These are phyloP conservation scores for Nakazawaea holstii DNA, from an alignment of 805 yeast genomes.

Conservation along the genomic window DNA sequence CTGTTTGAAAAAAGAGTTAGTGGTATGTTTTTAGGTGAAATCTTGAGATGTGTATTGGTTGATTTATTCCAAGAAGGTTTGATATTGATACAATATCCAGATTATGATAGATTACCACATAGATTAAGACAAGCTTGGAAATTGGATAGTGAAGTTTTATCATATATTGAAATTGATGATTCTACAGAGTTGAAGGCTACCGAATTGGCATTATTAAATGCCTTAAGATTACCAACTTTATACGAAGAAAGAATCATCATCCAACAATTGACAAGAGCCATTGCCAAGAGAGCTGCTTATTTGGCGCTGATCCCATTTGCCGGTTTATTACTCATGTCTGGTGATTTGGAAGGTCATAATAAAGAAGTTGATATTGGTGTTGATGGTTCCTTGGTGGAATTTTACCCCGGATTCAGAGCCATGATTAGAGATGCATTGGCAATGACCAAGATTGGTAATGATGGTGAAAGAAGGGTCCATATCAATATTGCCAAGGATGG, in stretches of 20 bases:
- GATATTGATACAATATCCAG: slow-evolving; percentile 50
- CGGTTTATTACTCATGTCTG: slow-evolving; percentile 65
- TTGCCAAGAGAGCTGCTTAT: slow-evolving; percentile 85
- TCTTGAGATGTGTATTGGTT: slow-evolving; percentile 66
- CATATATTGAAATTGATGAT: slow-evolving; percentile 81
- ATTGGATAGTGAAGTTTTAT: slow-evolving; percentile 76
- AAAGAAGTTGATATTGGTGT: slow-evolving; percentile 88
- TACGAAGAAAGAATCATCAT: slow-evolving; percentile 68
- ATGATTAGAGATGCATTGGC: slow-evolving; percentile 76
- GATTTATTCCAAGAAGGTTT: slow-evolving; percentile 59
- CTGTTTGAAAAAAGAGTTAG: slow-evolving; percentile 89
- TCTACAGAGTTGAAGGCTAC: slow-evolving; percentile 68
- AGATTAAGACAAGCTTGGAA: slow-evolving; percentile 73
- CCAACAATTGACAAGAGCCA: slow-evolving; percentile 68
- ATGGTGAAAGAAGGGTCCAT: slow-evolving; percentile 68
- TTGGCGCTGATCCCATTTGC: slow-evolving; percentile 87
- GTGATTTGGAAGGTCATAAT: slow-evolving; percentile 58
- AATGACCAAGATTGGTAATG: slow-evolving; percentile 63
- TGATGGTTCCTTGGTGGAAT: slow-evolving; percentile 92
- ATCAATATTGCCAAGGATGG: slow-evolving; percentile 90
- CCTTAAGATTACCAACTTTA: slow-evolving; percentile 65
- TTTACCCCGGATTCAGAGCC: slow-evolving; percentile 84
- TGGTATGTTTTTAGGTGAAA: slow-evolving; percentile 92
- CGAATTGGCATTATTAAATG: slow-evolving; percentile 59
- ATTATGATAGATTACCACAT: slow-evolving; percentile 44